phyloP scores from a whole-genome alignment of 345 rosid species.

The Balakata baccata region DNA sequence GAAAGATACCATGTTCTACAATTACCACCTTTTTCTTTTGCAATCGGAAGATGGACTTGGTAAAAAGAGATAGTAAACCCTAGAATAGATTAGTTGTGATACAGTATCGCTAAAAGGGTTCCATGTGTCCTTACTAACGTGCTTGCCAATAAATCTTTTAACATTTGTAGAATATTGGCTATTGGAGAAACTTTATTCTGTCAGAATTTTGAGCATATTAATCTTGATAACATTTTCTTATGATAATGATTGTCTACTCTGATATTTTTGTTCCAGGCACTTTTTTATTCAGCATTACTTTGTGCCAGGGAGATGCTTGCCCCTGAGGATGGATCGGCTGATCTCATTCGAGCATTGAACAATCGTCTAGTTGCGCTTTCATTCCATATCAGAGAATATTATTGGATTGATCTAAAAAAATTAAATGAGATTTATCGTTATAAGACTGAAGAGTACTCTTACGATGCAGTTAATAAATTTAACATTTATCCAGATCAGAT shows the following conservation, averaged over 20 bases:
- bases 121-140: background rate
- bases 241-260: background rate
- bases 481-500: constrained; percentile 97
- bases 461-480: constrained; percentile 87
- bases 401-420: constrained; percentile 67
- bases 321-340: constrained; percentile 85
- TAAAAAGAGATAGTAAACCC: background rate
- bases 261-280: constrained; percentile 47
- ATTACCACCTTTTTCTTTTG: background rate
- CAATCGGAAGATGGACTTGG: constrained; percentile 1
- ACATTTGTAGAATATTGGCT: background rate
- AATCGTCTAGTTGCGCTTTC: constrained; percentile 88
- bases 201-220: background rate
- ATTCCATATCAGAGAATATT: constrained; percentile 89
- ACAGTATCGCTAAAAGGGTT: background rate
- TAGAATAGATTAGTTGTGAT: background rate
- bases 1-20: background rate
- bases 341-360: constrained; percentile 67
- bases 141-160: background rate
- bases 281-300: constrained; percentile 80
- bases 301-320: constrained; percentile 88
- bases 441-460: constrained; percentile 79
- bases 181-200: background rate
- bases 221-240: too few relatives aligned
- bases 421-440: constrained; percentile 35